Conservation (phyloP, 2,329 filamentous ascomycete genomes). For the Aspergillus pseudoviridinutans region DNA sequence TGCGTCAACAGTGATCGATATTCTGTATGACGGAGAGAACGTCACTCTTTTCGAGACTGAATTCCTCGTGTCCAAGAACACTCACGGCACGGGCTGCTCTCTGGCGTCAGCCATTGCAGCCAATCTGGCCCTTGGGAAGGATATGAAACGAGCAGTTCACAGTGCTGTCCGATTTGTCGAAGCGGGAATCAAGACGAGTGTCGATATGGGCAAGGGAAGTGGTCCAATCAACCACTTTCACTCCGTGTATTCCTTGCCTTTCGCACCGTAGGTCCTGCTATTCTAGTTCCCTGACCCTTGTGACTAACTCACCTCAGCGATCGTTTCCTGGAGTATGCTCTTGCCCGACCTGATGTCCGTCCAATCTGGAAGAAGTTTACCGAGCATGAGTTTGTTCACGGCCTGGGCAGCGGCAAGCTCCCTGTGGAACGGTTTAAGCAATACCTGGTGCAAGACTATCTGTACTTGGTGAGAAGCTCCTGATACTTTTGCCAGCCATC, state of each 20-base stretch:
- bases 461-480: slow-evolving; percentile 64
- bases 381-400: slow-evolving; percentile 76
- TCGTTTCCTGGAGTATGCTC: slow-evolving; percentile 76
- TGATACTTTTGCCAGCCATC: not conserved
- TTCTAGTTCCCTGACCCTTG: not conserved
- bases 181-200: slow-evolving; percentile 56
- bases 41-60: slow-evolving; percentile 62
- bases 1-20: slow-evolving; percentile 66
- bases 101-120: slow-evolving; percentile 72
- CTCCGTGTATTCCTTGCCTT: slow-evolving; percentile 57
- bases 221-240: slow-evolving; percentile 68
- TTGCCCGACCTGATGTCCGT: slow-evolving; percentile 70
- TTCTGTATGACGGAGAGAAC: slow-evolving; percentile 64
- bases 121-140: slow-evolving; percentile 52
- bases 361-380: slow-evolving; percentile 71
- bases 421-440: slow-evolving; percentile 75
- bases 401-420: slow-evolving; percentile 70
- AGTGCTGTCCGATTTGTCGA: slow-evolving; percentile 58
- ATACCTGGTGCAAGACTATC: slow-evolving; percentile 88
- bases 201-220: slow-evolving; percentile 54
- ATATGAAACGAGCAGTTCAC: slow-evolving; percentile 49
- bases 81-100: slow-evolving; percentile 92
- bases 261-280: slow-evolving; percentile 47
- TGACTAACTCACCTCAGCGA: slow-evolving; percentile 43
- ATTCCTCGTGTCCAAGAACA: slow-evolving; percentile 72